Conservation (phyloP, 2,329 filamentous ascomycete genomes). For the Fusarium multiceps region DNA sequence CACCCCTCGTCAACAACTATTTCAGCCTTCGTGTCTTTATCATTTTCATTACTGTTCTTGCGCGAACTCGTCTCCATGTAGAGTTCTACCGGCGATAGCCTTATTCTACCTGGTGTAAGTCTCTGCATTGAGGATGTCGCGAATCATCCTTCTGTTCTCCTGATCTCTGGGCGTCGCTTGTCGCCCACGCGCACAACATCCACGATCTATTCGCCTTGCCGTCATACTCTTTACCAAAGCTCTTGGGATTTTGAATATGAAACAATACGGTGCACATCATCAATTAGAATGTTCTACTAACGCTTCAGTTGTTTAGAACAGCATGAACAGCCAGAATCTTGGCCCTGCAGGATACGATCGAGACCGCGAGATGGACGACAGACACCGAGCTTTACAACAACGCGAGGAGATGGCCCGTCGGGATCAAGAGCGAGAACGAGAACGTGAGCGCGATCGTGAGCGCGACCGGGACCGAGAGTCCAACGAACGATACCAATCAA, state of each 20-base stretch:
- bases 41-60: constrained; percentile 25
- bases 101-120: constrained; percentile 53
- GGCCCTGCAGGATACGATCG: constrained; percentile 58
- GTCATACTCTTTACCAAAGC: background rate
- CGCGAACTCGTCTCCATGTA: constrained; percentile 51
- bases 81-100: constrained; percentile 48
- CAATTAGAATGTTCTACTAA: constrained; percentile 27
- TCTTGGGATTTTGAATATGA: background rate
- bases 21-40: constrained; percentile 30
- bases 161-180: constrained; percentile 39
- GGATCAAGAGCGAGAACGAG: constrained; percentile 59
- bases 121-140: constrained; percentile 42
- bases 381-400: constrained; percentile 59
- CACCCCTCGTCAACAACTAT: constrained; percentile 29
- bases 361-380: constrained; percentile 62
- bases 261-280: background rate
- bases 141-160: constrained; percentile 41
- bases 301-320: constrained; percentile 36
- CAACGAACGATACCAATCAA: constrained; percentile 74
- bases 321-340: constrained; percentile 61
- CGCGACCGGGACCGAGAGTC: constrained; percentile 70
- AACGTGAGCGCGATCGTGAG: constrained; percentile 70
- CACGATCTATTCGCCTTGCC: background rate
- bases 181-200: constrained; percentile 8
- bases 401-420: constrained; percentile 60